Base-by-base conservation (phyloP, 768 basidiomycete genomes). In the Lepiota subincarnata region DNA sequence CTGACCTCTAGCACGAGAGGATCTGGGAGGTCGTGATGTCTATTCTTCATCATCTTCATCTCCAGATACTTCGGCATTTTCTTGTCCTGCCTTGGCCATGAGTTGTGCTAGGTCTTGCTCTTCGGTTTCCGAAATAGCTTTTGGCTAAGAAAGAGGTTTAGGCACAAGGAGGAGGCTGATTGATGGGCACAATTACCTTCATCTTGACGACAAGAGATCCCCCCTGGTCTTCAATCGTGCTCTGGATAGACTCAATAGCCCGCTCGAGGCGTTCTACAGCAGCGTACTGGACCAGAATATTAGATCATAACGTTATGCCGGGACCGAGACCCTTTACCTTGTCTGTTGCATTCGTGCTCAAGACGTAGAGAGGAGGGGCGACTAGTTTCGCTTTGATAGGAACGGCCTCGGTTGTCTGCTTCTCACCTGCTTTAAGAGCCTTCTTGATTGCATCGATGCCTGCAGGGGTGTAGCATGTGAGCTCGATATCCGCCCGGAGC, bases 371-470 rank as follows among this genome's bases (percentile, higher is more conserved):
- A 22, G 96, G 96, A 6, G 97, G 97, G 0, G 96, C 96, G 39
- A 98, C 95, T 19, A 99, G 77, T 66, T 94, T 92, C 19, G 97
- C 94, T 71, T 96, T 97, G 74, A 99, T 97, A 0, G 95, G 96
- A 0, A 99, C 92, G 0, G 86, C 82, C 53, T 93, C 90, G 14
- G 78, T 93, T 69, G 90, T 91, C 58, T 89, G 82, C 48, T 79
- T 83, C 67, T 98, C 97, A 26, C 96, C 96, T 2, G 89, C 90
- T 39, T 81, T 80, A 34, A 98, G 78, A 0, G 97, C 95, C 48
- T 84, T 86, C 72, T 92, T 92, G 72, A 99, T 98, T 4, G 96
- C 94, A 62, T 97, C 92, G 67, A 99, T 98, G 7, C 97, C 96
- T 5, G 90, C 83, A 31, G 93, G 94, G 1, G 88, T 87, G 68